These are phyloP conservation scores for Pichia sp. DNA, from an alignment of 1,139 yeast genomes.

Conservation along the genomic window DNA sequence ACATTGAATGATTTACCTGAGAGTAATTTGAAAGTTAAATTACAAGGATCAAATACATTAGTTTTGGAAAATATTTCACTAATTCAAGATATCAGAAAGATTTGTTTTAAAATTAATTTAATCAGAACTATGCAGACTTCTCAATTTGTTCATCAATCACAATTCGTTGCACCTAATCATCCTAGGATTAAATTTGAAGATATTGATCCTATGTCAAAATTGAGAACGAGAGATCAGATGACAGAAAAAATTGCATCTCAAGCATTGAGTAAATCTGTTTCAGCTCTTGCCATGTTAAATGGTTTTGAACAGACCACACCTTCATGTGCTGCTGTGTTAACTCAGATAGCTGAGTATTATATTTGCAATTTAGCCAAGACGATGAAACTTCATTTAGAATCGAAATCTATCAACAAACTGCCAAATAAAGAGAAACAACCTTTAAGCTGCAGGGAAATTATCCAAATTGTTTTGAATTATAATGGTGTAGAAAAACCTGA, in stretches of 20 bases:
- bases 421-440: conserved; percentile 30
- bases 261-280: conserved; percentile 62
- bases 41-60: conserved; percentile 55
- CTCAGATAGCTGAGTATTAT: conserved; percentile 81
- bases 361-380: conserved; percentile 69
- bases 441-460: conserved; percentile 40
- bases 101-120: conserved; percentile 83
- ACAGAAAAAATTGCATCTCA: conserved; percentile 55
- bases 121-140: conserved; percentile 90
- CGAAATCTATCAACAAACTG: conserved; percentile 45
- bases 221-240: conserved; percentile 59
- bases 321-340: conserved; percentile 68
- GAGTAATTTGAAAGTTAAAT: conserved; percentile 35
- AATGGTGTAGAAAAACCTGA: conserved; percentile 84
- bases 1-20: conserved; percentile 33
- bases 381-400: conserved; percentile 64
- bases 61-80: conserved; percentile 62
- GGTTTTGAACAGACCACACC: conserved; percentile 88
- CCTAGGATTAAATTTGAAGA: conserved; percentile 62
- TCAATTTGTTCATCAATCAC: conserved; percentile 67
- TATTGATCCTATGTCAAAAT: conserved; percentile 70
- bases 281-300: conserved; percentile 83
- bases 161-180: conserved; percentile 63
- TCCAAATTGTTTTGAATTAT: conserved; percentile 63
- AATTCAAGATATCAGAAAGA: conserved; percentile 82